These are phyloP conservation scores for Pilatotrama ljubarskyi DNA, from an alignment of 768 basidiomycete genomes.

Conservation along the genomic window DNA sequence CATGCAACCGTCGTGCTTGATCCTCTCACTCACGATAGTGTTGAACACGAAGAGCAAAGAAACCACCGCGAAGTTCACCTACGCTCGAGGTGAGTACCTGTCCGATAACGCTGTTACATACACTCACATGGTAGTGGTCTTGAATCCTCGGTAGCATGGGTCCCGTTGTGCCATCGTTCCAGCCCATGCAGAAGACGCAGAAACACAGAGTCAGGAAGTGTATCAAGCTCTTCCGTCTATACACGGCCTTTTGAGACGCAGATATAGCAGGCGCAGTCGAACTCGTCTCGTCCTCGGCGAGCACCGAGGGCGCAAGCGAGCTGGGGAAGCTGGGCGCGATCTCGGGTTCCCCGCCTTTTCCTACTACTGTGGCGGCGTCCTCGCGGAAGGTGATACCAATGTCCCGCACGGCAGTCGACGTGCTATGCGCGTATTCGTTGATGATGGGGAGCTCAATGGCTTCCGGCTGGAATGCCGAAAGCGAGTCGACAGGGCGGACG, in stretches of 20 bases:
- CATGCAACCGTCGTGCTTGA: too few species aligned
- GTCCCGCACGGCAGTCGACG: not conserved
- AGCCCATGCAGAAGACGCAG: constrained; percentile 62
- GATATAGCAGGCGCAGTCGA: constrained; percentile 19
- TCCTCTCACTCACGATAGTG: constrained; percentile 36
- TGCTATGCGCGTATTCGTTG: not conserved
- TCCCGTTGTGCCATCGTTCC: constrained; percentile 77
- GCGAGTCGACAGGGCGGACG: not conserved
- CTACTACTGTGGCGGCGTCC: not conserved
- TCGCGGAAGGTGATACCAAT: constrained; percentile 1
- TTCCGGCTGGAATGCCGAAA: not conserved
- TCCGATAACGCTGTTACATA: not conserved
- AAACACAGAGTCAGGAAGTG: constrained; percentile 59
- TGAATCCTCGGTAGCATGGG: constrained; percentile 76
- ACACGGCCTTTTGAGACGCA: constrained; percentile 13
- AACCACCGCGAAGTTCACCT: constrained; percentile 54
- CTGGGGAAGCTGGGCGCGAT: constrained; percentile 17
- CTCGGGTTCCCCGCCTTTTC: constrained; percentile 12
- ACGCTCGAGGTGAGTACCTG: too few species aligned
- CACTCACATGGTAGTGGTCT: constrained; percentile 46
- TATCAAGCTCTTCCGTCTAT: constrained; percentile 28
- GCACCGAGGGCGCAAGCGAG: constrained; percentile 15
- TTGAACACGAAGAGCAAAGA: constrained; percentile 61
- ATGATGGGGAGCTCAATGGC: constrained; percentile 15
- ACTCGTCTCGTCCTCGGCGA: not conserved